Conservation (phyloP, 192 early-diverging fungal species). For the Gigaspora rosea region DNA sequence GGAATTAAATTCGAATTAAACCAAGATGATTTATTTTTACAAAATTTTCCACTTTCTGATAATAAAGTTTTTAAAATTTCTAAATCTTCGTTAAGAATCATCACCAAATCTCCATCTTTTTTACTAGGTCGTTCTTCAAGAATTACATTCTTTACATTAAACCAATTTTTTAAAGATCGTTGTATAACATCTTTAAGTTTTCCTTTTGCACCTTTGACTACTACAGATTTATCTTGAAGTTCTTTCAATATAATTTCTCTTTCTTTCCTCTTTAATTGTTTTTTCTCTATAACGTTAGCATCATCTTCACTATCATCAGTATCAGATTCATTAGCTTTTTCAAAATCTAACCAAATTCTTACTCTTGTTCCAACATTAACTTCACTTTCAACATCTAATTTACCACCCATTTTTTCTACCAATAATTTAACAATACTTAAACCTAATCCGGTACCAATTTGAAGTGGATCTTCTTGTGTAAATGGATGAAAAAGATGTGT, state of each 20-base stretch:
- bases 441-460: constrained; percentile 53
- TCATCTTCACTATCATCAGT: not conserved
- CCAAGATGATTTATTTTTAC: not conserved
- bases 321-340: not conserved
- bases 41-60: not conserved
- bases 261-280: constrained; percentile 2
- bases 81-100: constrained; percentile 14
- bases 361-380: constrained; percentile 12
- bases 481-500: constrained; percentile 49
- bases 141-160: constrained; percentile 1
- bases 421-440: constrained; percentile 46
- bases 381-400: constrained; percentile 46
- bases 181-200: constrained; percentile 22
- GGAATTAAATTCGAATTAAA: no score
- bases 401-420: constrained; percentile 48
- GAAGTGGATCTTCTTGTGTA: constrained; percentile 52
- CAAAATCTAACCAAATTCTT: constrained; percentile 26
- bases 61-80: not conserved
- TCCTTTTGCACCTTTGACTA: not conserved
- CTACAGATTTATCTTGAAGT: constrained; percentile 35
- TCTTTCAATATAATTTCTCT: constrained; percentile 32
- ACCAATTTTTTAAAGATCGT: constrained; percentile 20
- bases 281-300: not conserved
- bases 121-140: not conserved
- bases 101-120: not conserved